Evolutionary conservation across 164 flowering plant genomes (phyloP), one percentile per base, ranked within the genome.

Genomic region (Amborella trichopoda): DNA sequence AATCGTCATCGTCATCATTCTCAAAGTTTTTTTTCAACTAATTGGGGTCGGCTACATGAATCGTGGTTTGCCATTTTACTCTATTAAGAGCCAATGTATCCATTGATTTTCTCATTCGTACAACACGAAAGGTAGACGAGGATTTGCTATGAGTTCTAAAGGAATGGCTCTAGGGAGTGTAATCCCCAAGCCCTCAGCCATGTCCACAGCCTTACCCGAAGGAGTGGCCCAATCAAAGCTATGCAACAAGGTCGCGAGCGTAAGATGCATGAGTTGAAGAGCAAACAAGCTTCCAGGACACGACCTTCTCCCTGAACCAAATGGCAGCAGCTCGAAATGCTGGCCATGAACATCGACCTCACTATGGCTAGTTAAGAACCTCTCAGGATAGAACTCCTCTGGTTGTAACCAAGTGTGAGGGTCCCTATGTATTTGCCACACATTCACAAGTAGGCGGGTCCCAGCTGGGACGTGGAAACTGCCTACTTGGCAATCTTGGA

Each of bases 401-500:
- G 74, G 64, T 1, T 68, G 69, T 6, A 8, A 41, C 75, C 75
- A 67, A 10, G 48, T 22, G 19, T 48, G 26, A 0, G 67, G 67
- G 40, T 70, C 66, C 18, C 61, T 50, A 13, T 70, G 69, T 20
- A 70, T 58, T 36, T 71, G 67, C 69, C 71, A 64, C 2, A 39
- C 53, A n/a, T 70, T 70, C 1, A 60, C 58, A 40, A 60, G 23
- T 3, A 67, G 57, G 18, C 61, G 50, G 0, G 75, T 71, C 18
- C n/a, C n/a, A 13, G 1, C 0, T 5, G 40, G 40, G 8, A 37
- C 5, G n/a, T 37, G 18, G 44, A 40, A 65, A 1, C 72, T 68
- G 3, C 59, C 68, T 0, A 71, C 43, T 0, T 34, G 54, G 49
- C 63, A 55, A 16, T 59, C 62, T 12, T 53, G 49, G 0, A 68